phyloP scores from a whole-genome alignment of 495 filamentous ascomycete genomes.

The Jackrogersella minutella region DNA sequence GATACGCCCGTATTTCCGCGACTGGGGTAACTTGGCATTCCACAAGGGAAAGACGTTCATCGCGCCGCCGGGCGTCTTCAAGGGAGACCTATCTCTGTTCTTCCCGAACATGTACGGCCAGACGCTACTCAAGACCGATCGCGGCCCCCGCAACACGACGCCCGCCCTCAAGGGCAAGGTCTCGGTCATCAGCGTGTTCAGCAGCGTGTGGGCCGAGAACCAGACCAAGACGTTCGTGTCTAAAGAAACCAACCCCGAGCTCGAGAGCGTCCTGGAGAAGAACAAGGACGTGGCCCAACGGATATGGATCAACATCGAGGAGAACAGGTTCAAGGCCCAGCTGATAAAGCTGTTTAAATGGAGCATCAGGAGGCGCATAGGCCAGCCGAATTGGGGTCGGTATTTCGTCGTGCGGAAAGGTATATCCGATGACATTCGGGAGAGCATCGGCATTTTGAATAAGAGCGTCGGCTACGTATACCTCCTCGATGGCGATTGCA shows the following conservation, averaged over 20 bases:
- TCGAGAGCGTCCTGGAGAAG: slow-evolving; percentile 61
- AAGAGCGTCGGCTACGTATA: slow-evolving; percentile 94
- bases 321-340: slow-evolving; percentile 76
- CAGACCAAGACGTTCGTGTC: slow-evolving; percentile 78
- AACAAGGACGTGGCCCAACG: slow-evolving; percentile 66
- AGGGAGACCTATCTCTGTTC: slow-evolving; percentile 76
- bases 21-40: slow-evolving; percentile 83
- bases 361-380: slow-evolving; percentile 63
- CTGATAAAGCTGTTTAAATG: slow-evolving; percentile 75
- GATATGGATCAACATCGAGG: slow-evolving; percentile 87
- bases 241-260: slow-evolving; percentile 67
- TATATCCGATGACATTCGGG: slow-evolving; percentile 73
- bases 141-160: slow-evolving; percentile 69
- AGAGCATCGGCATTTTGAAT: slow-evolving; percentile 83
- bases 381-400: slow-evolving; percentile 67
- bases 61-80: slow-evolving; percentile 79
- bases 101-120: slow-evolving; percentile 90
- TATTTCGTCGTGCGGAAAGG: slow-evolving; percentile 89
- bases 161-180: slow-evolving; percentile 72
- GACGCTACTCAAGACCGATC: slow-evolving; percentile 66
- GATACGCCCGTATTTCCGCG: slow-evolving; percentile 87
- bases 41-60: slow-evolving; percentile 89
- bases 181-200: slow-evolving; percentile 81
- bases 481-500: slow-evolving; percentile 84
- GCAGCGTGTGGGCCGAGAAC: slow-evolving; percentile 80